A percentile compares a stretch with the other conserved stretches of the same genome.
These are phyloP conservation scores for Huntiella omanensis DNA, from an alignment of 2,329 filamentous ascomycete species.

Conservation along the genomic window DNA sequence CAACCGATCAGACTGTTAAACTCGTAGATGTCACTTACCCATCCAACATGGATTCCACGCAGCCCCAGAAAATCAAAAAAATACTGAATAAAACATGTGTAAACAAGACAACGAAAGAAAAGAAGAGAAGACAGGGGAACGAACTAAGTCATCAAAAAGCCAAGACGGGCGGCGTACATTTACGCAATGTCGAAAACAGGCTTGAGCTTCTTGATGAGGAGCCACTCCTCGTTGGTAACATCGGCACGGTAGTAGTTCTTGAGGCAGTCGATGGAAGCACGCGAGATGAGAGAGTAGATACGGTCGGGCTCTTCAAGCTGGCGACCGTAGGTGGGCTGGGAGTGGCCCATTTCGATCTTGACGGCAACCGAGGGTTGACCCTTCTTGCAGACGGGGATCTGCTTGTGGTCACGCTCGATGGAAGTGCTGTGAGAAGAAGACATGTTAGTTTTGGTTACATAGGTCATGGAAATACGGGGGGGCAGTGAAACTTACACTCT, in stretches of 20 bases:
- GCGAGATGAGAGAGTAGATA: conserved; percentile 74
- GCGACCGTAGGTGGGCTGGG: conserved; percentile 85
- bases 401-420: conserved; percentile 96
- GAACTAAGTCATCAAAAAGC: background rate
- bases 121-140: background rate
- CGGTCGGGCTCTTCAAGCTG: conserved; percentile 83
- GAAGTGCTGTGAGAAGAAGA: conserved; percentile 43
- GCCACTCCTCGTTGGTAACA: conserved; percentile 84
- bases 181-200: conserved; percentile 74
- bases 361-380: conserved; percentile 92
- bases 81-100: no score
- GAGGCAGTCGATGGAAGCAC: conserved; percentile 77
- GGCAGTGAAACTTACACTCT: conserved; percentile 70
- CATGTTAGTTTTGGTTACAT: conserved; percentile 14
- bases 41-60: no score
- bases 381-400: conserved; percentile 79
- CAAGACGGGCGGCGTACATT: conserved; percentile 12
- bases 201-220: conserved; percentile 88
- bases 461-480: background rate
- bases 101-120: background rate
- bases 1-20: no score
- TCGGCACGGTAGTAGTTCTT: conserved; percentile 91
- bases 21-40: no score
- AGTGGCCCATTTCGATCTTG: conserved; percentile 86
- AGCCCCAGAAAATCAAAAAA: no score